A percentile compares a stretch with the other conserved stretches of the same genome.
phyloP scores from a whole-genome alignment of 2,329 filamentous ascomycete species.

The Neonectria faginata region DNA sequence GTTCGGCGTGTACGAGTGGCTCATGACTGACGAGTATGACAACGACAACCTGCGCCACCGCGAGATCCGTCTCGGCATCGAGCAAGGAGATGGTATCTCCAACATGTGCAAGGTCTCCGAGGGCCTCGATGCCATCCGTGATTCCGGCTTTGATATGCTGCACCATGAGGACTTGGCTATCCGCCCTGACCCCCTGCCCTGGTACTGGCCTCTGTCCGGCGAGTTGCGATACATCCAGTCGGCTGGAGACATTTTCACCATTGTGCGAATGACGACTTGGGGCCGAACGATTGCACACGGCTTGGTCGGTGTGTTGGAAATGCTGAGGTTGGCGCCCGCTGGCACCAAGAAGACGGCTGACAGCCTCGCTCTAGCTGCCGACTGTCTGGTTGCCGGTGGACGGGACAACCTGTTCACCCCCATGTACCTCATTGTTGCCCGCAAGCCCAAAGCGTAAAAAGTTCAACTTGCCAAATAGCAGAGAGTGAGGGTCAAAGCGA shows the following conservation, averaged over 20 bases:
- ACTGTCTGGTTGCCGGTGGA: conserved; percentile 88
- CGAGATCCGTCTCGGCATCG: conserved; percentile 91
- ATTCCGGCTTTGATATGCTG: conserved; percentile 86
- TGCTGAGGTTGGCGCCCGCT: conserved; percentile 76
- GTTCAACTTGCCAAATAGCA: background rate
- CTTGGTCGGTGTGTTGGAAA: conserved; percentile 82
- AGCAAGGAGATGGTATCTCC: conserved; percentile 95
- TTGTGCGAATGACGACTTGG: conserved; percentile 88
- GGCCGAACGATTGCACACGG: conserved; percentile 81
- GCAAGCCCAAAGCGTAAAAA: conserved; percentile 72
- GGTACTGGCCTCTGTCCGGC: conserved; percentile 94
- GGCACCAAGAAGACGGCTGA: conserved; percentile 97
- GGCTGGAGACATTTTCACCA: conserved; percentile 83
- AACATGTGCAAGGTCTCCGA: conserved; percentile 95
- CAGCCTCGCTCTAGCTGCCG: conserved; percentile 82
- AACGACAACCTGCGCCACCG: conserved; percentile 88
- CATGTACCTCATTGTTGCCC: conserved; percentile 96
- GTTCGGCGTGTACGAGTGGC: conserved; percentile 98
- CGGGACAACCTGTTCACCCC: conserved; percentile 95
- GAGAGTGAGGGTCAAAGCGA: background rate
- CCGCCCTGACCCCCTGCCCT: conserved; percentile 80
- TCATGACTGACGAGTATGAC: conserved; percentile 97
- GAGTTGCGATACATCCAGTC: conserved; percentile 85
- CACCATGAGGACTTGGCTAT: conserved; percentile 89
- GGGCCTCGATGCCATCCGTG: conserved; percentile 83